Conservation (phyloP, 2,329 filamentous ascomycete species). For the Botrytis deweyae region DNA sequence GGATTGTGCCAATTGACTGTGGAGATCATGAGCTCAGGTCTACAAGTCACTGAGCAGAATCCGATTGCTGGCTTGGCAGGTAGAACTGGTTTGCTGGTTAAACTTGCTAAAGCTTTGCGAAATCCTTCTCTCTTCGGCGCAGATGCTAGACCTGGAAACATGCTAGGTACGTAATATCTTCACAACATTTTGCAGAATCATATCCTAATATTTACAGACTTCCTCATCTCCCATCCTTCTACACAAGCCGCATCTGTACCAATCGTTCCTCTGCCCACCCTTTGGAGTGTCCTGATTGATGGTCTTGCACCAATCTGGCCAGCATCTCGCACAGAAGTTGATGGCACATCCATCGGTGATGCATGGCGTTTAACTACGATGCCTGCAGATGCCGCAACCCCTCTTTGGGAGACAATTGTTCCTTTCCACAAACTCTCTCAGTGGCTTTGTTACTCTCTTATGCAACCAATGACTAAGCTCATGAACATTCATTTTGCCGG, state of each 20-base stretch:
- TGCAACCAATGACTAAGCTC: conserved; percentile 83
- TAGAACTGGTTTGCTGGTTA: conserved; percentile 73
- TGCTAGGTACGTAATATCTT: conserved; percentile 70
- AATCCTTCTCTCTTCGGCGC: conserved; percentile 82
- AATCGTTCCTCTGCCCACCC: conserved; percentile 79
- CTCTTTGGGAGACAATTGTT: conserved; percentile 76
- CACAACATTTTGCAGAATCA: conserved; percentile 4
- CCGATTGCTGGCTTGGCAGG: conserved; percentile 83
- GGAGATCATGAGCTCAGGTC: conserved; percentile 71
- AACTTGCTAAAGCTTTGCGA: conserved; percentile 72
- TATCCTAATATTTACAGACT: conserved; percentile 58
- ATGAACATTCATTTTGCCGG: conserved; percentile 80
- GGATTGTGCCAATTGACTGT: conserved; percentile 74
- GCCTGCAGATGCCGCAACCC: conserved; percentile 53
- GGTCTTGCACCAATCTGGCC: conserved; percentile 89
- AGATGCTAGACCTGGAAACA: conserved; percentile 84
- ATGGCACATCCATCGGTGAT: conserved; percentile 84
- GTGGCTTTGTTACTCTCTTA: conserved; percentile 91
- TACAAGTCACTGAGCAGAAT: conserved; percentile 82
- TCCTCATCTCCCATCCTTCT: conserved; percentile 86
- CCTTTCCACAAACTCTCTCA: conserved; percentile 94
- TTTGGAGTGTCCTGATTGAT: conserved; percentile 90
- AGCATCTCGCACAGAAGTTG: conserved; percentile 77
- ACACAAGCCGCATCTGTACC: conserved; percentile 87
- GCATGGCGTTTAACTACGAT: conserved; percentile 89